Percentiles rank a stretch among this genome's conserved stretches.
These are phyloP conservation scores for Juncus inflexus DNA, from an alignment of 176 grass and related monocot species.

Conservation along the genomic window DNA sequence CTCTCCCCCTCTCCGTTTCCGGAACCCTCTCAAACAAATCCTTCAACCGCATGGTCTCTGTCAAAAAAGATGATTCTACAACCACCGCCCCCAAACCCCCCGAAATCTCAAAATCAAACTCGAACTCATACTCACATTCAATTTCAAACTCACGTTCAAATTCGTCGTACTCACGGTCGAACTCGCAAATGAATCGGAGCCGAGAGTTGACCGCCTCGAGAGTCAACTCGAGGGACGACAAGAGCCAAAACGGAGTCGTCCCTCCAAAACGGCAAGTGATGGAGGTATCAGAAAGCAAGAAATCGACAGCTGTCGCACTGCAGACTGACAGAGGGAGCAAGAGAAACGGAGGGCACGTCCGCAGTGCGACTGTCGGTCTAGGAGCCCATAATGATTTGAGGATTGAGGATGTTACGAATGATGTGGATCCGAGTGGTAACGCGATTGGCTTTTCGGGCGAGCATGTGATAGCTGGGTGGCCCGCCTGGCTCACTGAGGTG, in stretches of 20 bases:
- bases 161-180: no score
- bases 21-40: constrained; percentile 10
- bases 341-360: constrained; percentile 18
- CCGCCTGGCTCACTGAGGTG: constrained; percentile 39
- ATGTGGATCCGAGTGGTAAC: constrained; percentile 29
- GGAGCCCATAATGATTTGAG: constrained; percentile 13
- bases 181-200: no score
- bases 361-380: constrained; percentile 16
- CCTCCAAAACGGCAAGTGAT: constrained; percentile 10
- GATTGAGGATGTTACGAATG: background rate
- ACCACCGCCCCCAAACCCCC: background rate
- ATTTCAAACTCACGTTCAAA: no score
- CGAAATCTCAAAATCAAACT: no score
- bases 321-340: background rate
- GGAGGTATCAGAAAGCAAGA: constrained; percentile 9
- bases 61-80: constrained; percentile 7
- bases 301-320: constrained; percentile 2
- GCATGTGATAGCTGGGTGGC: constrained; percentile 44
- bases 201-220: background rate
- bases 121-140: no score
- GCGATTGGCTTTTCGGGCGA: constrained; percentile 36
- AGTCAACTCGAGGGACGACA: constrained; percentile 23
- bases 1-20: background rate
- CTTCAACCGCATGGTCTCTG: background rate
- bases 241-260: background rate